Base-by-base conservation (phyloP, 371 early-diverging fungal genomes). In the Mortierella sp. region DNA sequence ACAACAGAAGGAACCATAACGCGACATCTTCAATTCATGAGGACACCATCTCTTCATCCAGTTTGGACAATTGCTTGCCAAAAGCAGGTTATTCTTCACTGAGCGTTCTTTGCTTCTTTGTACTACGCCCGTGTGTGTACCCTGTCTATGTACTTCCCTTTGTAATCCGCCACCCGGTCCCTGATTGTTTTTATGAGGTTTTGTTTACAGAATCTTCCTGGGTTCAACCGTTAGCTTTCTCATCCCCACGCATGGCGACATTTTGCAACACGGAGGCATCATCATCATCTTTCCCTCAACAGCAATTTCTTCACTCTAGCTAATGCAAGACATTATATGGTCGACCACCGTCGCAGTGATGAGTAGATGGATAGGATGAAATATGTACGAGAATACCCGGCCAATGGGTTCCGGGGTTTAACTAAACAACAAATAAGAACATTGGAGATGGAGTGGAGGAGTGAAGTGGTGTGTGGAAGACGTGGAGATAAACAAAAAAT, bases 21-120 rank as follows among this genome's bases (percentile, higher is more conserved):
- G 78, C 74, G 70, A 78, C 44, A 78, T 78, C 78, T 78, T 41
- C 43, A 3, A 18, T 70, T 43, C 78, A 73, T 78, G 73, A 54
- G 73, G n/a, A 38, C 68, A 78, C 70, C 73, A 65, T 65, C 65
- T 78, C 74, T 70, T 43, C 41, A 10, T 46, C 21, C 29, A 24
- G 2, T 56, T 41, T 51, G 43, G 51, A 72, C 35, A 65, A 65
- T 72, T 77, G 72, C 65, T 63, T 72, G 65, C 77, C 77, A 63
- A 72, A 77, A 71, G 10, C 46, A 72, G 77, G 24, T 49, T 65
- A 16, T 3, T 65, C 7, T 60, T 32, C 16, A 21, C 21, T 5
- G 32, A 35, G 14, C 6, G 32, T 27, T 16, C 60, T 32, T 32
- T 5, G 4, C 0, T 35, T 38, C 35, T n/a, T 63, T 65, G 65